Evolutionary conservation across 768 basidiomycete species (phyloP), one percentile per base, ranked within the genome.

Genomic region (Leccinum sublutescens): DNA sequence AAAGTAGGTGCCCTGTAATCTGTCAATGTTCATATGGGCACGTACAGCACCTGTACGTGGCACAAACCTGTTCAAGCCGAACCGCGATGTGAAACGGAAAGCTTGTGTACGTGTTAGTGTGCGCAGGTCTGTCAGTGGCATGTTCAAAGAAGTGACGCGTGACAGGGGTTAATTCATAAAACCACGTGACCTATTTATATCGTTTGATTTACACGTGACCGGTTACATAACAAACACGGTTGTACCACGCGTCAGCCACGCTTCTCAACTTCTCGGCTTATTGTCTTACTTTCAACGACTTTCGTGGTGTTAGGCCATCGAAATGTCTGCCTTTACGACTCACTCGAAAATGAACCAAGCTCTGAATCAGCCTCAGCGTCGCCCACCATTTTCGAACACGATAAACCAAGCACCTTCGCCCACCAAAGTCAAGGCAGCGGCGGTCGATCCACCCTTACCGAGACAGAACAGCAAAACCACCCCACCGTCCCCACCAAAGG

Each of bases 381-480:
- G 80, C 50, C 70, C 74, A n/a, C 81, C 82, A 0, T 74, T 82
- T 51, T 63, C 75, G 6, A 80, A 77, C 61, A 71, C 79, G 27
- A 76, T 71, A 66, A 76, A 77, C 71, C 17, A 40, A 40, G 47
- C 47, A 4, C 67, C 77, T 1, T 62, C 66, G 4, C 75, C 77
- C 6, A 77, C 77, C 58, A 73, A 67, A 49, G 77, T 77, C 52
- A 74, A 76, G 62, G 71, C 76, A 49, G 61, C 64, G 5, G 77
- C 82, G 1, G 52, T 74, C 1, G 86, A 85, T 7, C 88, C 89
- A 1, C 91, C 91, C 9, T 71, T 93, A 15, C 86, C 88, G 36
- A 81, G 90, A 57, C 91, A 93, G 78, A 93, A 91, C 73, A 87
- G 81, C 66, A 93, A 91, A 74, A 86, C 87, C 2, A 80, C 85